A percentile compares a stretch with the other conserved stretches of the same genome.
These are phyloP conservation scores for Pythium vanterpoolii DNA, from an alignment of 352 stramenopile species.

Conservation along the genomic window DNA sequence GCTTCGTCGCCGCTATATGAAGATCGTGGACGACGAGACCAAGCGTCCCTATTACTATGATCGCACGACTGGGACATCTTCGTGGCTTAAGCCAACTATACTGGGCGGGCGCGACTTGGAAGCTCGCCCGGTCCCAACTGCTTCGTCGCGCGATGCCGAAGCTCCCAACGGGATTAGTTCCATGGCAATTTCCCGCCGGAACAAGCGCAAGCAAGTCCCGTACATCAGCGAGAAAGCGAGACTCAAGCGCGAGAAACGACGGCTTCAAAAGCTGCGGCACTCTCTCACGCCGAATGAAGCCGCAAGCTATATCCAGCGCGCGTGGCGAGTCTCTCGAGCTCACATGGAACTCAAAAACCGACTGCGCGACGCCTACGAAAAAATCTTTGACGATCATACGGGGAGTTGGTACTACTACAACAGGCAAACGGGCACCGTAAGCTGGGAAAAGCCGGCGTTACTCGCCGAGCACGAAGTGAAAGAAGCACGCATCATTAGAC, in stretches of 20 bases:
- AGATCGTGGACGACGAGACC: slow-evolving; percentile 45
- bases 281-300: slow-evolving; percentile 49
- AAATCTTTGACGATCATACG: slow-evolving; percentile 63
- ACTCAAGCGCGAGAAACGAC: slow-evolving; percentile 59
- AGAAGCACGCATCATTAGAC: slow-evolving; percentile 33
- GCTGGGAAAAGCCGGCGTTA: slow-evolving; percentile 59
- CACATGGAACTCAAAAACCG: slow-evolving; percentile 35
- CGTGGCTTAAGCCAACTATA: slow-evolving; percentile 61
- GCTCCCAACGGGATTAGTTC: background rate
- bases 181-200: slow-evolving; percentile 14
- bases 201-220: slow-evolving; percentile 19
- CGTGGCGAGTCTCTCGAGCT: slow-evolving; percentile 39
- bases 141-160: slow-evolving; percentile 6
- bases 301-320: slow-evolving; percentile 48
- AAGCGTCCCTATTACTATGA: slow-evolving; percentile 68
- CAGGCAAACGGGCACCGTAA: slow-evolving; percentile 54
- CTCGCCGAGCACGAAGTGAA: slow-evolving; percentile 45
- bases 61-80: slow-evolving; percentile 33
- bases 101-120: slow-evolving; percentile 56
- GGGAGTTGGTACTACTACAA: slow-evolving; percentile 81
- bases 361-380: slow-evolving; percentile 61
- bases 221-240: slow-evolving; percentile 52
- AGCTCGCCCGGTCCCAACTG: slow-evolving; percentile 21
- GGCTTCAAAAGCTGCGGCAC: slow-evolving; percentile 53
- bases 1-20: slow-evolving; percentile 50